phyloP scores from a whole-genome alignment of 2,329 filamentous ascomycete species.

The Pleoardoris graminearum region DNA sequence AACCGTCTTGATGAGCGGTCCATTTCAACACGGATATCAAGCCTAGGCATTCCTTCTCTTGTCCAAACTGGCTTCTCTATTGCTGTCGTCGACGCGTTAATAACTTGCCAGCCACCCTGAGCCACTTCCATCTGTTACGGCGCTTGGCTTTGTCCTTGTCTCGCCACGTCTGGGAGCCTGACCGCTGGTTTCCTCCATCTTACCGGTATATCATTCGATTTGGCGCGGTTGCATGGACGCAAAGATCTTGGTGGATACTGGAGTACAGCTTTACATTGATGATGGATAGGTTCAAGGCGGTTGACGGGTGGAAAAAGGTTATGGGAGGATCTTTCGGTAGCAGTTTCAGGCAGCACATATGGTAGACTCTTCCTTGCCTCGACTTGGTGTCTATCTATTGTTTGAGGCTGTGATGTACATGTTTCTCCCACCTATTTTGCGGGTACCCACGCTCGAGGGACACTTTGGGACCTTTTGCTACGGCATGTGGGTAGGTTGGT shows the following conservation, averaged over 20 bases:
- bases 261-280: conserved; percentile 28
- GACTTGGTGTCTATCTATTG: no score
- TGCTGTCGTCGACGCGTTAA: conserved; percentile 23
- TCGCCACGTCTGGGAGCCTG: conserved; percentile 17
- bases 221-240: conserved; percentile 18
- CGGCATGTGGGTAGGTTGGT: no score
- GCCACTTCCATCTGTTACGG: conserved; percentile 26
- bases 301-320: conserved; percentile 18
- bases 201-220: conserved; percentile 35
- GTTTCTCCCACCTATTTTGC: no score
- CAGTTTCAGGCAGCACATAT: conserved; percentile 30
- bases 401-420: no score
- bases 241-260: conserved; percentile 31
- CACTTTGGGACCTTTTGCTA: no score
- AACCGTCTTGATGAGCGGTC: conserved; percentile 13
- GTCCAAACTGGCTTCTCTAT: conserved; percentile 13
- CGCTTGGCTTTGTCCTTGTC: conserved; percentile 14
- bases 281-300: conserved; percentile 24
- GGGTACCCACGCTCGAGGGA: no score
- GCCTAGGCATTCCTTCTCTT: conserved; percentile 10
- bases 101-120: conserved; percentile 20
- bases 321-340: conserved; percentile 30
- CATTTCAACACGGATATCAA: conserved; percentile 1
- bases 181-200: conserved; percentile 20
- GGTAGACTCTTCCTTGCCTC: conserved; percentile 19